Base-by-base conservation (phyloP, 257 asterid species). In the Penstemon eatonii region DNA sequence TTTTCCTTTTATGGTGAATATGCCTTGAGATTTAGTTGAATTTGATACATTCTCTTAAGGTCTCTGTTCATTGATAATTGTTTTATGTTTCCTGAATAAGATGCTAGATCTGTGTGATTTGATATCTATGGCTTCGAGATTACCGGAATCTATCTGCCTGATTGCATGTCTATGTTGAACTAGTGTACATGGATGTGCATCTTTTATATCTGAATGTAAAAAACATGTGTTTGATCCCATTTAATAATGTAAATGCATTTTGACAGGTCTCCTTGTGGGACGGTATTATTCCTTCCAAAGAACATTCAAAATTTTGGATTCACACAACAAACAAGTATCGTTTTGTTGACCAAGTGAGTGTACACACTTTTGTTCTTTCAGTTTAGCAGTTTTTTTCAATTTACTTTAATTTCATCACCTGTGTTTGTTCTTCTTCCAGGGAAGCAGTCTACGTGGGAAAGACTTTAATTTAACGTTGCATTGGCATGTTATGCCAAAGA, bases 401-500 rank as follows among this genome's bases (percentile, higher is more conserved):
- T 7, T 15, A 49, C 62, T 8, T 46, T 50, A 0, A 12, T 56
- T 42, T 40, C 25, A 47, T 61, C 3, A 39, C 5, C 7, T 7
- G 2, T 44, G 7, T 7, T 9, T 25, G 8, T 45, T 40, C 11
- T 18, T 62, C 41, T 45, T 25, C 33, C 33, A 93, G 99, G 99
- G 99, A 82, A 90, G 97, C 86, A 90, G 87, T 74, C 86, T 93
- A 58, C 84, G 91, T 0, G 96, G 96, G 66, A 87, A 80, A 73
- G 79, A 72, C 51, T 94, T 91, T 75, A 91, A 94, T 84, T 77
- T 94, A 73, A 89, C 99, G 37, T 46, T 91, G 86, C 97, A 89
- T 51, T 94, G 99, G 99, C 99, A 94, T 64, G 88, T 89, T 40
- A 94, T 94, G 97, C 99, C 99, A 5, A 94, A 89, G 88, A 86